Conservation (phyloP, 768 basidiomycete genomes). For the Udeniomyces megalosporus region DNA sequence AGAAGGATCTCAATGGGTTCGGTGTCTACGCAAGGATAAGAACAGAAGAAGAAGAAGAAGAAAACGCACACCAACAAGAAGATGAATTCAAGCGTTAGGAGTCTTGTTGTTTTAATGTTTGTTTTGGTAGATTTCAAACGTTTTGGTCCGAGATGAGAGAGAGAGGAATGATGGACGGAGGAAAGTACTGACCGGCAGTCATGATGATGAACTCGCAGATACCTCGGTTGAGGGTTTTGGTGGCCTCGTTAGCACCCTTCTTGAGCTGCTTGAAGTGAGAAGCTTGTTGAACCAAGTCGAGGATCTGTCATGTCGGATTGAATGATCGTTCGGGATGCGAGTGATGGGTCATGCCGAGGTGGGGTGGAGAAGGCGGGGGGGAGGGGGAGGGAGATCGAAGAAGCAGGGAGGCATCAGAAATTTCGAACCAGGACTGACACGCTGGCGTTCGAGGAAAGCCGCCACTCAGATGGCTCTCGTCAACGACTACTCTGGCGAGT, state of each 20-base stretch:
- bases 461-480: too few relatives aligned
- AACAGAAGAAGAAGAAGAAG: background rate
- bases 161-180: background rate
- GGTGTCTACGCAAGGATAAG: constrained; percentile 46
- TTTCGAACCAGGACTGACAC: too few relatives aligned
- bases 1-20: constrained; percentile 95
- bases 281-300: constrained; percentile 90
- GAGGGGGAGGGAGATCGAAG: background rate
- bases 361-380: background rate
- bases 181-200: constrained; percentile 36
- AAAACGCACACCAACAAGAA: background rate
- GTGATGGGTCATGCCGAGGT: background rate
- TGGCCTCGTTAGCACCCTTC: constrained; percentile 98
- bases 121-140: too few relatives aligned
- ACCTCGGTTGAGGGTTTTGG: constrained; percentile 55
- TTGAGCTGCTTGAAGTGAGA: constrained; percentile 95
- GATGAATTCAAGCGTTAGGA: too few relatives aligned
- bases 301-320: constrained; percentile 48
- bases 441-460: too few relatives aligned
- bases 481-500: background rate
- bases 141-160: background rate
- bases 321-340: background rate
- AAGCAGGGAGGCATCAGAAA: background rate
- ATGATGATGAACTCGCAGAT: constrained; percentile 85
- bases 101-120: too few relatives aligned